These are phyloP conservation scores for Yamadazyma phyllophila DNA, from an alignment of 805 yeast species.

Conservation along the genomic window DNA sequence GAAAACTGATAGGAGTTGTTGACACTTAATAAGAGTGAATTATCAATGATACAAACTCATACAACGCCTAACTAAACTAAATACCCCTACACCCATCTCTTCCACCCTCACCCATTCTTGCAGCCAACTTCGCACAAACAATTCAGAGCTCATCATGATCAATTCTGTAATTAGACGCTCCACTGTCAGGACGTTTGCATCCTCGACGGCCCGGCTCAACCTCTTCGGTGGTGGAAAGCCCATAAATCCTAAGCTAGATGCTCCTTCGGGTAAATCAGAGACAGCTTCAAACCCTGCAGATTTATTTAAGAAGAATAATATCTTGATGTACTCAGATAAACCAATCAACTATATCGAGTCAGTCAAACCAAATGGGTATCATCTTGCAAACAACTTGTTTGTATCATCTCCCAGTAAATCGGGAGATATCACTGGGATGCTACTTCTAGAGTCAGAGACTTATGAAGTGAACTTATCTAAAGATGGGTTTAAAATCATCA, in stretches of 20 bases:
- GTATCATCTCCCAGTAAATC: constrained; percentile 41
- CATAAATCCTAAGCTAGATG: constrained; percentile 13
- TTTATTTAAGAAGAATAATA: constrained; percentile 42
- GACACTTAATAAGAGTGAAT: too few relatives aligned
- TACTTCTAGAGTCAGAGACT: constrained; percentile 56
- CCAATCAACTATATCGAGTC: constrained; percentile 44
- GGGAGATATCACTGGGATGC: constrained; percentile 43
- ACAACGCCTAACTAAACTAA: too few relatives aligned
- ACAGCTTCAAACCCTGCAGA: constrained; percentile 43
- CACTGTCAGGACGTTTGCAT: not conserved
- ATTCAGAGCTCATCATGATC: too few relatives aligned
- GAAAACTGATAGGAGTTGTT: too few relatives aligned
- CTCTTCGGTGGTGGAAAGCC: constrained; percentile 32
- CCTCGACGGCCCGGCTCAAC: constrained; percentile 8
- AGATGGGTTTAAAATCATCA: constrained; percentile 44
- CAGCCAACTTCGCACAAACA: too few relatives aligned
- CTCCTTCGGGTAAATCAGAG: constrained; percentile 39
- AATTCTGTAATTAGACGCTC: too few relatives aligned
- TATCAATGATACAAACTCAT: too few relatives aligned
- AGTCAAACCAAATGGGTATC: constrained; percentile 53
- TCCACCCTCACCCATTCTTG: too few relatives aligned
- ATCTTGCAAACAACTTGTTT: constrained; percentile 53
- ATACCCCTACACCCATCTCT: too few relatives aligned
- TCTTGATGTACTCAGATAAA: constrained; percentile 39
- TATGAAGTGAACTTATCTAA: constrained; percentile 53